A percentile compares a stretch with the other conserved stretches of the same genome.
Evolutionary conservation across 495 filamentous ascomycete species (phyloP).

Genomic region (Hypoxylon trugodes): DNA sequence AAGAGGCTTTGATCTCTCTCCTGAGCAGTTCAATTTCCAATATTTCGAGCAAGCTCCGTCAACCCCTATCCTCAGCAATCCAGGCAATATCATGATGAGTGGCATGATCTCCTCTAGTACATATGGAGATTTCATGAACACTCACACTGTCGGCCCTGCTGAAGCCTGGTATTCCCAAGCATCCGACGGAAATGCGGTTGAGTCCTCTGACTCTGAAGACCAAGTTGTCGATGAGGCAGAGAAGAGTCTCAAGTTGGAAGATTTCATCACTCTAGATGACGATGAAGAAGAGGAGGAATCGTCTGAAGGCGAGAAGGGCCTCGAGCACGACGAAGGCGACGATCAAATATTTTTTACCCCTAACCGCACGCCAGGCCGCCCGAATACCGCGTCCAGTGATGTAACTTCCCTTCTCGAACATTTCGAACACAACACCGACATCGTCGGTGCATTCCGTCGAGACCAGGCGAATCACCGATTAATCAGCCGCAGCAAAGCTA

Average conservation of each 20-base stretch:
- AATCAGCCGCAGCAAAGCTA: slow-evolving; percentile 66
- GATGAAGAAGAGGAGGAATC: slow-evolving; percentile 56
- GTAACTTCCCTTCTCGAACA: slow-evolving; percentile 67
- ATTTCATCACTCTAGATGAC: slow-evolving; percentile 75
- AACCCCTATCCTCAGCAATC: slow-evolving; percentile 70
- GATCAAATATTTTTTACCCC: slow-evolving; percentile 62
- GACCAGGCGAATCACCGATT: slow-evolving; percentile 79
- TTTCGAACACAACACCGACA: slow-evolving; percentile 67
- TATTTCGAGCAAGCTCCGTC: slow-evolving; percentile 61
- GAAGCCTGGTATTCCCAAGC: slow-evolving; percentile 79
- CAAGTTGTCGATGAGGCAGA: slow-evolving; percentile 71
- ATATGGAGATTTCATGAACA: slow-evolving; percentile 67
- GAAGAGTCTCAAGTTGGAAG: slow-evolving; percentile 69
- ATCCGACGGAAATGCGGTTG: slow-evolving; percentile 57
- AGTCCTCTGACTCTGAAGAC: slow-evolving; percentile 56
- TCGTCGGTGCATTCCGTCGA: slow-evolving; percentile 80
- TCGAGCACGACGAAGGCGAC: slow-evolving; percentile 52
- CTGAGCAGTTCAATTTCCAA: slow-evolving; percentile 55
- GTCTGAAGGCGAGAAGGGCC: slow-evolving; percentile 63
- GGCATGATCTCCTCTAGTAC: slow-evolving; percentile 63
- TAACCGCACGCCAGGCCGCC: slow-evolving; percentile 59
- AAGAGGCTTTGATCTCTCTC: slow-evolving; percentile 53
- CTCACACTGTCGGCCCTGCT: slow-evolving; percentile 72
- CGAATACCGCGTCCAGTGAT: slow-evolving; percentile 60
- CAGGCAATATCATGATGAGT: slow-evolving; percentile 80